Evolutionary conservation across 1,284 basidiomycete species (phyloP).

Genomic region (Hypsizygus ulmarius): DNA sequence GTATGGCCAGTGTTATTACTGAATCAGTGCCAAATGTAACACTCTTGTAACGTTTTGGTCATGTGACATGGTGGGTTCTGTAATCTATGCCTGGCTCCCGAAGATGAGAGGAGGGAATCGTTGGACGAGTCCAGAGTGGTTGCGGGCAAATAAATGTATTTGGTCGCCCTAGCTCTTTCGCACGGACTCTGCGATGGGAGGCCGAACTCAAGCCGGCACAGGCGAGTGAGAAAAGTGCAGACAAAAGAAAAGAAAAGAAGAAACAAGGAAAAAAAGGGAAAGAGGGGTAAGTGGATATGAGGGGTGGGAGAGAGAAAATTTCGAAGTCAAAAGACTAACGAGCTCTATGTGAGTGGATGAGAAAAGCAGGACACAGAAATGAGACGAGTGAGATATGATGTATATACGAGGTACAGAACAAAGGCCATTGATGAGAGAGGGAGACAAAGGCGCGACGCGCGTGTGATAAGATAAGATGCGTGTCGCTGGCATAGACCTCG

Average conservation of each 20-base stretch:
- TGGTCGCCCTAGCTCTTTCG: conserved; percentile 7
- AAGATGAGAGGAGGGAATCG: too few relatives aligned
- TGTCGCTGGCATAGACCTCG: not conserved
- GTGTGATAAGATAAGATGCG: not conserved
- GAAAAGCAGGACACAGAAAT: not conserved
- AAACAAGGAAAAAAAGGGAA: not conserved
- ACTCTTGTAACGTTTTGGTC: too few relatives aligned
- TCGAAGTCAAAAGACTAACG: not conserved
- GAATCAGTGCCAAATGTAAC: too few relatives aligned
- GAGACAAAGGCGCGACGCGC: too few relatives aligned
- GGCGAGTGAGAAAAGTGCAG: not conserved
- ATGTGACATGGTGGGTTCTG: too few relatives aligned
- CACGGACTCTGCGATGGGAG: conserved; percentile 5
- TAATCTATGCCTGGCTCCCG: too few relatives aligned
- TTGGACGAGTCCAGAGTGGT: not conserved
- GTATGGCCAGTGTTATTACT: too few relatives aligned
- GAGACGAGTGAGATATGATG: not conserved
- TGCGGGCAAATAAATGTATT: conserved; percentile 2
- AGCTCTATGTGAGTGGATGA: not conserved
- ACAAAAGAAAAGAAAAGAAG: conserved; percentile 1
- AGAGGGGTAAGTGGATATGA: not conserved
- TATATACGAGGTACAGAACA: too few relatives aligned
- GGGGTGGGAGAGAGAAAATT: not conserved
- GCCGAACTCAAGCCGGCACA: conserved; percentile 7
- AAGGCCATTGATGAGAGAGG: too few relatives aligned